phyloP scores from a whole-genome alignment of 169 alveolate genomes.

The Ichthyophthirius multifiliis region DNA sequence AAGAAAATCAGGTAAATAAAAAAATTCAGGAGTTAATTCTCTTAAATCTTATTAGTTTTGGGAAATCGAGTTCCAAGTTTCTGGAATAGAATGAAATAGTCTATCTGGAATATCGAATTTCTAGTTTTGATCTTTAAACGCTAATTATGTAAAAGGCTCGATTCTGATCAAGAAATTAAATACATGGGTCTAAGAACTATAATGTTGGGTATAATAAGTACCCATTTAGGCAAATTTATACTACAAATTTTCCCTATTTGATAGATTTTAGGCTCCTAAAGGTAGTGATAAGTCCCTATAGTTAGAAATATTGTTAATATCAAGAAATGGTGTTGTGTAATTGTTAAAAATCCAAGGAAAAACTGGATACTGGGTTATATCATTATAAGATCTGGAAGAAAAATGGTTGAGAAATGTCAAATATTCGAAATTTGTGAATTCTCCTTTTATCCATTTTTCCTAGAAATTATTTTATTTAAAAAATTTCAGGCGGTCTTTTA shows the following conservation, averaged over 20 bases:
- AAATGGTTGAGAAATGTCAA: slow-evolving; percentile 50
- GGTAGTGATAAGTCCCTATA: slow-evolving; percentile 62
- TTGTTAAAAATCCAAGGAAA: slow-evolving; percentile 63
- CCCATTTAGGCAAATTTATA: background rate
- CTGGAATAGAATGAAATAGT: slow-evolving; percentile 53
- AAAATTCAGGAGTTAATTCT: slow-evolving; percentile 82
- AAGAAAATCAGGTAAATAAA: slow-evolving; percentile 82
- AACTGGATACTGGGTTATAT: slow-evolving; percentile 68
- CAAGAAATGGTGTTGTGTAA: slow-evolving; percentile 34
- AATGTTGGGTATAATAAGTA: slow-evolving; percentile 55
- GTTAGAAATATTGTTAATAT: slow-evolving; percentile 36
- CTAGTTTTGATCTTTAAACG: slow-evolving; percentile 54
- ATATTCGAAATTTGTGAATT: slow-evolving; percentile 61
- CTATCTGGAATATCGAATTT: slow-evolving; percentile 68
- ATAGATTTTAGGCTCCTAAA: slow-evolving; percentile 52
- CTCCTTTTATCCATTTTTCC: slow-evolving; percentile 64
- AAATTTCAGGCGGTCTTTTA: background rate
- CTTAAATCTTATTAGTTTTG: slow-evolving; percentile 56
- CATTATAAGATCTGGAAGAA: slow-evolving; percentile 70
- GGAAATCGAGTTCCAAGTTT: slow-evolving; percentile 53
- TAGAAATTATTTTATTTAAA: background rate
- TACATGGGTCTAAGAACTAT: slow-evolving; percentile 58
- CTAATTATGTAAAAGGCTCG: slow-evolving; percentile 62
- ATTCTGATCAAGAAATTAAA: slow-evolving; percentile 52
- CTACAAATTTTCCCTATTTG: background rate